Evolutionary conservation across 2,329 filamentous ascomycete genomes (phyloP).

Genomic region (Fusarium keratoplasticum): DNA sequence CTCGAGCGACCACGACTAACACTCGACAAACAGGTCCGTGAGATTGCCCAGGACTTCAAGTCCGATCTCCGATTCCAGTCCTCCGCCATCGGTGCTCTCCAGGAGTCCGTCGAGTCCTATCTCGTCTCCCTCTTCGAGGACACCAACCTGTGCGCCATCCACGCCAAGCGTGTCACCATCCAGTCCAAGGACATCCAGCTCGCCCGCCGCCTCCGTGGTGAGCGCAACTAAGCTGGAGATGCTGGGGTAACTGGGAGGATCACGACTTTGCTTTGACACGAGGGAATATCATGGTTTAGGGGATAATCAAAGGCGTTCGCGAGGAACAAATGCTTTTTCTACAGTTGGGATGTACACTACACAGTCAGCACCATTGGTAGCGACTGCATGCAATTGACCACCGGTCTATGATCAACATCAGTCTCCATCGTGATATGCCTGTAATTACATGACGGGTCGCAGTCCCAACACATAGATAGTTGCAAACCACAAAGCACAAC

Average conservation of each 20-base stretch:
- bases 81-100: conserved; percentile 94
- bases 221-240: conserved; percentile 76
- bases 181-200: conserved; percentile 98
- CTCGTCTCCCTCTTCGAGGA: conserved; percentile 98
- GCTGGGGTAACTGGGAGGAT: conserved; percentile 48
- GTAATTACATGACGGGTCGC: neutral
- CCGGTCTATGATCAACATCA: conserved; percentile 31
- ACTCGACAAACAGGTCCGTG: conserved; percentile 73
- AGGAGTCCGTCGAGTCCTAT: conserved; percentile 99
- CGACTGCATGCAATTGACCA: conserved; percentile 43
- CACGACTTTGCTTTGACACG: conserved; percentile 56
- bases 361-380: conserved; percentile 40
- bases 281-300: conserved; percentile 53
- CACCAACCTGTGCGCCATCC: conserved; percentile 98
- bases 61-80: conserved; percentile 98
- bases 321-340: conserved; percentile 55
- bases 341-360: conserved; percentile 59
- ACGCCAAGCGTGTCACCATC: conserved; percentile 99
- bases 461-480: neutral
- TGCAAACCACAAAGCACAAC: neutral
- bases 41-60: conserved; percentile 97
- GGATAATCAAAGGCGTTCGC: conserved; percentile 60
- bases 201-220: conserved; percentile 92
- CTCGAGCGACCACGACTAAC: conserved; percentile 10
- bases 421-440: conserved; percentile 11